phyloP scores from a whole-genome alignment of 257 asterid genomes.

The Perilla frutescens region DNA sequence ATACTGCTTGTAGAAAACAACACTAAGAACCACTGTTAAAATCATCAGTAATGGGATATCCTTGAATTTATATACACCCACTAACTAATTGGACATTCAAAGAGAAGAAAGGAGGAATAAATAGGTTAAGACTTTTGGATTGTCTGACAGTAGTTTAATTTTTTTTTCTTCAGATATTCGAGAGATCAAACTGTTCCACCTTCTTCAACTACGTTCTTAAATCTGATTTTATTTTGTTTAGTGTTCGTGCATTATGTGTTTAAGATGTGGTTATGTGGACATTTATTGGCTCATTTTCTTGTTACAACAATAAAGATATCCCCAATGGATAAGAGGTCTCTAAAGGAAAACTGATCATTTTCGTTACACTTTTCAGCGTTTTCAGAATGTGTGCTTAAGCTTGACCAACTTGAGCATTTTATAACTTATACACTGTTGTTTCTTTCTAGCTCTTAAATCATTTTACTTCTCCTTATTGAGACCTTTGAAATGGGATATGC shows the following conservation, averaged over 20 bases:
- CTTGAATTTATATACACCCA: not conserved
- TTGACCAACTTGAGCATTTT: not conserved
- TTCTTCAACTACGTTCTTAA: not conserved
- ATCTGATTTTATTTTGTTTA: not conserved
- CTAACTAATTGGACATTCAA: not conserved
- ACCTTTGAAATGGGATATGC: not conserved
- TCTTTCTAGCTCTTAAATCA: not conserved
- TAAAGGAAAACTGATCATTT: not conserved
- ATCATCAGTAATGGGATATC: conserved; percentile 1
- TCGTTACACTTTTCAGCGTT: not conserved
- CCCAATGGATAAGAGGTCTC: not conserved
- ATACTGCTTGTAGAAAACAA: not conserved
- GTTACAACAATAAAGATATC: not conserved
- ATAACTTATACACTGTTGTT: not conserved
- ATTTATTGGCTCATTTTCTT: not conserved
- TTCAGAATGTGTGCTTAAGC: not conserved
- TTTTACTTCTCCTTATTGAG: not conserved
- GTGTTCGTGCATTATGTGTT: conserved; percentile 3
- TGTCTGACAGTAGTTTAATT: not conserved
- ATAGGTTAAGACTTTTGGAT: not conserved
- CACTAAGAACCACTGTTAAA: not conserved
- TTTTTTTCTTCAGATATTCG: no score
- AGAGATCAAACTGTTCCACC: not conserved
- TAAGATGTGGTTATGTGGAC: not conserved
- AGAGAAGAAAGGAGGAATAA: not conserved